These are phyloP conservation scores for Astrocystis sublimbata DNA, from an alignment of 495 filamentous ascomycete genomes.

Conservation along the genomic window DNA sequence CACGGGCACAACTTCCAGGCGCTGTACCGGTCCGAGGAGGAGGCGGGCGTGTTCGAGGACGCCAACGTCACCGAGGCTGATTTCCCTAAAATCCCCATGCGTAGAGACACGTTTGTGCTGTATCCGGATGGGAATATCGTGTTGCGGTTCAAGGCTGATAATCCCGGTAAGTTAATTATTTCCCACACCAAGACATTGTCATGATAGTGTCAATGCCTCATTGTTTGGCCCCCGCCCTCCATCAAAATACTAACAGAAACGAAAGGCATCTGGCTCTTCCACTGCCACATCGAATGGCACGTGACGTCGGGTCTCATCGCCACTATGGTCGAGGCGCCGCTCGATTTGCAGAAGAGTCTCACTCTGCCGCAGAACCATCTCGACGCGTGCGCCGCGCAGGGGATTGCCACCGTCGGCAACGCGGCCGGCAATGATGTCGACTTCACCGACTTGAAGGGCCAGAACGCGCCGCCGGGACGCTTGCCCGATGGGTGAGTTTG, in stretches of 20 bases:
- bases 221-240: too few relatives aligned
- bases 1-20: constrained; percentile 85
- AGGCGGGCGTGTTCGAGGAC: constrained; percentile 45
- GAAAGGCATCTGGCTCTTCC: constrained; percentile 69
- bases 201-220: neutral
- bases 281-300: constrained; percentile 73
- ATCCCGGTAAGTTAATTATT: constrained; percentile 59
- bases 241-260: neutral
- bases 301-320: constrained; percentile 66
- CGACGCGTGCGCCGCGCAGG: constrained; percentile 56
- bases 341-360: constrained; percentile 58
- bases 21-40: constrained; percentile 44
- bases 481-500: constrained; percentile 60
- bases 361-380: constrained; percentile 64
- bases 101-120: constrained; percentile 59
- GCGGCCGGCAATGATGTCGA: constrained; percentile 71
- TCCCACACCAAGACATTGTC: constrained; percentile 23
- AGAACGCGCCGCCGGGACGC: constrained; percentile 54
- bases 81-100: constrained; percentile 45
- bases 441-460: constrained; percentile 63
- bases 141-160: constrained; percentile 66
- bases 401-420: constrained; percentile 62
- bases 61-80: constrained; percentile 47
- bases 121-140: constrained; percentile 61
- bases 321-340: constrained; percentile 64